A percentile compares a stretch with the other conserved stretches of the same genome.
Evolutionary conservation across 192 early-diverging fungal genomes (phyloP).

Genomic region (Coemansia sp.): DNA sequence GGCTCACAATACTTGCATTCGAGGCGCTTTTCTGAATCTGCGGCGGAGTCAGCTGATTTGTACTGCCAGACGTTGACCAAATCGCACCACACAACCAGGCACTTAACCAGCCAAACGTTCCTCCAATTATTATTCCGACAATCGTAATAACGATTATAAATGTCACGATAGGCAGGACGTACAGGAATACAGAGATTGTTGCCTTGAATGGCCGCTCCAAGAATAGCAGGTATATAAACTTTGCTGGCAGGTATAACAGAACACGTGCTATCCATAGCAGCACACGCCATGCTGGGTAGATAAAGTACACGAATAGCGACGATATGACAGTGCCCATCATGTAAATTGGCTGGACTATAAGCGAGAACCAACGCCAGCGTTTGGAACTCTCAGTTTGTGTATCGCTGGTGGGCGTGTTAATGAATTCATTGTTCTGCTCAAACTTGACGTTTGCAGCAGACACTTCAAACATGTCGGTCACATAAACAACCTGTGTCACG

Average conservation of each 20-base stretch:
- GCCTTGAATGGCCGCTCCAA: constrained; percentile 38
- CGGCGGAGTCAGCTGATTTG: neutral
- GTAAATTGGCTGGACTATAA: neutral
- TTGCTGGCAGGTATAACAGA: constrained; percentile 28
- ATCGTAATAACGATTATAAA: constrained; percentile 25
- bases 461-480: neutral
- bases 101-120: constrained; percentile 42
- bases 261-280: constrained; percentile 21
- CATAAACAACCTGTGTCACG: neutral
- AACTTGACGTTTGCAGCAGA: neutral
- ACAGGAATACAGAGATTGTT: constrained; percentile 28
- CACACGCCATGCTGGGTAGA: constrained; percentile 13
- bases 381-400: neutral
- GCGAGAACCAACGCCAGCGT: neutral
- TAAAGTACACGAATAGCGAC: constrained; percentile 15
- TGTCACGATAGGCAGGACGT: constrained; percentile 33
- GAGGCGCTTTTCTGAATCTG: neutral
- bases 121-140: constrained; percentile 30
- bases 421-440: neutral
- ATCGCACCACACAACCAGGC: constrained; percentile 3
- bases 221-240: constrained; percentile 42
- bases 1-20: neutral
- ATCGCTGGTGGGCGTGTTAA: neutral
- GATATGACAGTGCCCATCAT: neutral
- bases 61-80: neutral